These are phyloP conservation scores for Saraca asoca DNA, from an alignment of 331 rosid species.

Conservation along the genomic window DNA sequence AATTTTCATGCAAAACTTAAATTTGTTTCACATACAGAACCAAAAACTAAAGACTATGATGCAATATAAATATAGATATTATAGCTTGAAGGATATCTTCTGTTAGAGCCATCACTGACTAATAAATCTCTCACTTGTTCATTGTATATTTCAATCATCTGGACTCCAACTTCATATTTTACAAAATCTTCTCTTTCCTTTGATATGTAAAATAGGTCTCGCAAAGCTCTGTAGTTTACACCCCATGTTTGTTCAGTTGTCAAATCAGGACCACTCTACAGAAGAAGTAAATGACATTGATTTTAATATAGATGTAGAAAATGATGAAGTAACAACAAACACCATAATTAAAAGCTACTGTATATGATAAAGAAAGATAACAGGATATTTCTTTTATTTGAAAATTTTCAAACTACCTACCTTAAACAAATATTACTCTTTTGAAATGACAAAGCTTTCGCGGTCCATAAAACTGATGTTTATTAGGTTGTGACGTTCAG, in stretches of 20 bases:
- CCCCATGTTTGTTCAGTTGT: slow-evolving; percentile 92
- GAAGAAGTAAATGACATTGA: slow-evolving; percentile 31
- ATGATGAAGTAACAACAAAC: too few species aligned
- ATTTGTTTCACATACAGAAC: background rate
- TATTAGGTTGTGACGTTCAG: slow-evolving; percentile 17
- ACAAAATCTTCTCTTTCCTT: slow-evolving; percentile 58
- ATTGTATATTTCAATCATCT: slow-evolving; percentile 97
- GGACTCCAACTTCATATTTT: slow-evolving; percentile 93
- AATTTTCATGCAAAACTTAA: background rate
- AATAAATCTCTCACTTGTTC: slow-evolving; percentile 97
- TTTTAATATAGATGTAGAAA: background rate
- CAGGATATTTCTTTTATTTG: background rate
- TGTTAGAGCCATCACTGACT: slow-evolving; percentile 83
- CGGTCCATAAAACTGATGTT: slow-evolving; percentile 9
- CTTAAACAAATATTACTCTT: slow-evolving; percentile 14
- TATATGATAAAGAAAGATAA: slow-evolving; percentile 11
- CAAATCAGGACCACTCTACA: slow-evolving; percentile 95
- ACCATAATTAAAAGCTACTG: background rate
- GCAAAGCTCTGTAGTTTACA: slow-evolving; percentile 87
- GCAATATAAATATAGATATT: slow-evolving; percentile 7
- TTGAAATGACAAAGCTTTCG: background rate
- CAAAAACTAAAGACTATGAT: background rate
- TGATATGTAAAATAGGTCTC: slow-evolving; percentile 83
- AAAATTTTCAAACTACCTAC: background rate
- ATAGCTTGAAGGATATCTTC: slow-evolving; percentile 84